Base-by-base conservation (phyloP, 768 basidiomycete genomes). In the Clathrus columnatus region DNA sequence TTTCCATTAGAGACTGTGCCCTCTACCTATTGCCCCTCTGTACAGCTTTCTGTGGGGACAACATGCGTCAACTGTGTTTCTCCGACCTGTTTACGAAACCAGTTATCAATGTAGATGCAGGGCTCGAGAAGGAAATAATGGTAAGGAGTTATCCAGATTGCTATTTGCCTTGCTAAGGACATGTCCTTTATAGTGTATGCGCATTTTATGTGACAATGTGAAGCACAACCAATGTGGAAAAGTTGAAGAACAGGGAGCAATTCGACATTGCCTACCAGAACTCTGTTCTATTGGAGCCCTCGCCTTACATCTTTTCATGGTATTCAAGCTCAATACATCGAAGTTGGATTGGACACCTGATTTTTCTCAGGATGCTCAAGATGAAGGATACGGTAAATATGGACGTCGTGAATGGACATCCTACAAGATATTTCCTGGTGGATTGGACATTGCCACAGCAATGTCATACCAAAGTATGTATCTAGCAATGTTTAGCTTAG, bases 391-490 rank as follows among this genome's bases (percentile, higher is more conserved):
- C 30, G 61, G 64, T 0, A 64, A 68, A 17, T 69, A 55, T 61
- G 67, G 71, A 0, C 24, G 54, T 4, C 61, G 63, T 0, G 59
- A 62, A 21, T 71, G 70, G 70, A 71, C 68, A 49, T 52, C 50
- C 16, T 48, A 63, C 21, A 29, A 59, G 16, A 48, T 70, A 0
- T 71, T 70, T 41, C 55, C 59, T 0, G 58, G 21, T 1, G 36
- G 49, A n/a, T n/a, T n/a, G 17, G 57, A 57, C 0, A 56, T 58
- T 17, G 48, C 7, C 1, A 10, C 50, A 3, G 28, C 56, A 32
- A 70, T 71, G 68, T 59, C 61, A 11, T 69, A 68, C 46, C 62
- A 67, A n/a, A 69, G 68, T 62, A 43, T n/a, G n/a, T n/a, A n/a
- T n/a, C 7, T 28, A 6, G n/a, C 10, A 2, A 17, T 46, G 45